These are phyloP conservation scores for Aspergillus incahuasiensis DNA, from an alignment of 495 filamentous ascomycete genomes.

Conservation along the genomic window DNA sequence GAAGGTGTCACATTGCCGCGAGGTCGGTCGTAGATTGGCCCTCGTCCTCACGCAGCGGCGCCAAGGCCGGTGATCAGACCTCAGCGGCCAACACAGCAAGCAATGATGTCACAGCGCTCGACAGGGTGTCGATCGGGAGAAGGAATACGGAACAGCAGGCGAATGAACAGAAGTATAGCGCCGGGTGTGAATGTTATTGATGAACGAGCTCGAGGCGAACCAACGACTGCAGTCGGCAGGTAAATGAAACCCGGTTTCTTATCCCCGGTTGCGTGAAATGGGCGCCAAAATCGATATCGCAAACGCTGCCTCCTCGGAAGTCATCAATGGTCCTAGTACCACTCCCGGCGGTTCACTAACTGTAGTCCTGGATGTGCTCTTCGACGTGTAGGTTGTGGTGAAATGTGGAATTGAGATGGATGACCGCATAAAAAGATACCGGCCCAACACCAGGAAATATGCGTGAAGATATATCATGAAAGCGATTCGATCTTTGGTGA, in stretches of 20 bases:
- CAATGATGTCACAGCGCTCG: slow-evolving; percentile 15
- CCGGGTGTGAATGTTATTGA: background rate
- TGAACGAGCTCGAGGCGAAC: background rate
- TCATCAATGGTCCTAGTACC: background rate
- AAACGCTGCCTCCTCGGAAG: background rate
- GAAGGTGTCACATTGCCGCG: slow-evolving; percentile 7
- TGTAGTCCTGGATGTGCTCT: slow-evolving; percentile 4
- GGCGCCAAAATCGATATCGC: background rate
- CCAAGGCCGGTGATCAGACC: slow-evolving; percentile 13
- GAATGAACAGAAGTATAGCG: background rate
- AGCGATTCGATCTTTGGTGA: slow-evolving; percentile 7
- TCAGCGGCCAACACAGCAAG: slow-evolving; percentile 9
- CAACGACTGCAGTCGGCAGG: background rate
- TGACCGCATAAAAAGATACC: background rate
- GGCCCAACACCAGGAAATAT: slow-evolving; percentile 4
- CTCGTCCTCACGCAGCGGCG: slow-evolving; percentile 10
- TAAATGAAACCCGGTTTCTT: background rate
- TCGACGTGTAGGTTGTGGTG: background rate
- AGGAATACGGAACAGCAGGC: background rate
- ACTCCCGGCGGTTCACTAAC: background rate
- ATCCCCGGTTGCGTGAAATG: no score
- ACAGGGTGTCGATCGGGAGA: background rate
- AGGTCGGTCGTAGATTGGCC: slow-evolving; percentile 7
- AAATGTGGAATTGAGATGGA: background rate
- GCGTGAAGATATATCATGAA: slow-evolving; percentile 3